These are phyloP conservation scores for Geosiphon pyriformis DNA, from an alignment of 192 early-diverging fungal genomes.

Conservation along the genomic window DNA sequence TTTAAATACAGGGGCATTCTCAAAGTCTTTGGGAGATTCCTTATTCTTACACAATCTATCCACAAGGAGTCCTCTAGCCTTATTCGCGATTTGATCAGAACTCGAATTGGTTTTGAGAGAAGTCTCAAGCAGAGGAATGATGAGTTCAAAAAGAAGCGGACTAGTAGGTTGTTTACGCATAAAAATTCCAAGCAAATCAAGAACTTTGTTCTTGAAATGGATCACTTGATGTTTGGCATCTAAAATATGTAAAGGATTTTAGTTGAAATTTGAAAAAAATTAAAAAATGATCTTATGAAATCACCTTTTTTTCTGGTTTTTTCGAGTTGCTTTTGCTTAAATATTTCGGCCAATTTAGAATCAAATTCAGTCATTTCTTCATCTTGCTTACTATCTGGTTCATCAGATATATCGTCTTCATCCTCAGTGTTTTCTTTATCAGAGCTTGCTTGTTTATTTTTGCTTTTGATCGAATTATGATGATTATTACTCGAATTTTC, in stretches of 20 bases:
- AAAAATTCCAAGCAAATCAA: constrained; percentile 79
- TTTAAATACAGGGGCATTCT: constrained; percentile 50
- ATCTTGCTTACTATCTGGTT: constrained; percentile 54
- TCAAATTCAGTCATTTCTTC: constrained; percentile 90
- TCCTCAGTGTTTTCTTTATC: constrained; percentile 49
- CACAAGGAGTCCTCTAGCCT: constrained; percentile 57
- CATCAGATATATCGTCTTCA: constrained; percentile 54
- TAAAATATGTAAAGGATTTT: constrained; percentile 12
- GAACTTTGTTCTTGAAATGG: constrained; percentile 86
- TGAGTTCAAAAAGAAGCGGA: constrained; percentile 65
- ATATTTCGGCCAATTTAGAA: constrained; percentile 89
- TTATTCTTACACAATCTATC: constrained; percentile 58
- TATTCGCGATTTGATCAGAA: constrained; percentile 63
- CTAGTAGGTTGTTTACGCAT: constrained; percentile 58
- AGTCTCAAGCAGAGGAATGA: constrained; percentile 65
- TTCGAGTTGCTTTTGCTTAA: constrained; percentile 72
- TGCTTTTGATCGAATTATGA: constrained; percentile 61
- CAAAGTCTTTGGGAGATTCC: constrained; percentile 52
- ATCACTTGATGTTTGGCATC: constrained; percentile 73
- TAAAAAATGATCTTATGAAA: background rate
- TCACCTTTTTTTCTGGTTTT: constrained; percentile 73
- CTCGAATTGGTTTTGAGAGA: constrained; percentile 49
- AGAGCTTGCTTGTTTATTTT: constrained; percentile 54
- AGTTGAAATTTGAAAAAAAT: background rate
- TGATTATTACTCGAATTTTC: no score